Evolutionary conservation across 352 stramenopile species (phyloP).

Genomic region (Phytopythium boreale): DNA sequence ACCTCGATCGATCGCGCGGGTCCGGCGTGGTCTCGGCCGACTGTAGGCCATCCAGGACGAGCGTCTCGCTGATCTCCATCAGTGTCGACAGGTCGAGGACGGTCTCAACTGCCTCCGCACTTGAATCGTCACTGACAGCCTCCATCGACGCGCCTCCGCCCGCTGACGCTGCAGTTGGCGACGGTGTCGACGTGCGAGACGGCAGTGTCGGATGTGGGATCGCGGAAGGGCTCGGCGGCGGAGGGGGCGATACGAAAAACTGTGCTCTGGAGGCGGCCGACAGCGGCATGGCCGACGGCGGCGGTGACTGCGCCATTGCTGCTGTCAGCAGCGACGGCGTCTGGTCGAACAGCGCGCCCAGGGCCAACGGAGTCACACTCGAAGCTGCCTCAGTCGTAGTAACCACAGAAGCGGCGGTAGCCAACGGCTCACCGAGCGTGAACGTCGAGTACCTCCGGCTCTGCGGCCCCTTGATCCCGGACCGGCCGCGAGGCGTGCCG

Average conservation of each 20-base stretch:
- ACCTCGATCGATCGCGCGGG: background rate
- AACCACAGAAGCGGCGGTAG: background rate
- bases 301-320: background rate
- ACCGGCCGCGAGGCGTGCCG: background rate
- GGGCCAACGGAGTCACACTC: background rate
- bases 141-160: background rate
- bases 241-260: background rate
- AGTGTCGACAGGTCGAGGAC: conserved; percentile 6
- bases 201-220: background rate
- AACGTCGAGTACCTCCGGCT: conserved; percentile 1
- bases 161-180: background rate
- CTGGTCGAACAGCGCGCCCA: background rate
- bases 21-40: background rate
- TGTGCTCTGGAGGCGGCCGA: background rate
- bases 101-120: background rate
- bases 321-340: background rate
- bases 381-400: background rate
- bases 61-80: conserved; percentile 5
- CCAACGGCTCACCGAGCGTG: background rate
- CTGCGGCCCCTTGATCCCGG: conserved; percentile 5
- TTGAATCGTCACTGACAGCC: background rate
- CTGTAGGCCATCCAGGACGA: conserved; percentile 2
- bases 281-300: conserved; percentile 1
- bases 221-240: background rate
- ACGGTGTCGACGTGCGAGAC: background rate